Evolutionary conservation across 2,329 filamentous ascomycete genomes (phyloP).

Genomic region (Kalmusia sp.): DNA sequence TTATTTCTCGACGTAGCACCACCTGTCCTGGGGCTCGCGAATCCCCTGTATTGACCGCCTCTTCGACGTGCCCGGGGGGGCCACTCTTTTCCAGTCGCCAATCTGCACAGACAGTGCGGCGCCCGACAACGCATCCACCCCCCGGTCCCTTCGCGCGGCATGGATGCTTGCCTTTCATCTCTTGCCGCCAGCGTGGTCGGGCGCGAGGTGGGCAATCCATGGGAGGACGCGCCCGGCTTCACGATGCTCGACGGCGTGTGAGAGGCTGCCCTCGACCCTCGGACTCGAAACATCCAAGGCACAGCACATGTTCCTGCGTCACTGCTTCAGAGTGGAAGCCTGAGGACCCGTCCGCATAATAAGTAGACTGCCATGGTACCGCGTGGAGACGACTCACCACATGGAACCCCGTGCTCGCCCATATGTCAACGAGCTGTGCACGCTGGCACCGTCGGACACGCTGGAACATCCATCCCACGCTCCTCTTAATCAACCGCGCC

Average conservation of each 20-base stretch:
- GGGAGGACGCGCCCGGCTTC: conserved; percentile 7
- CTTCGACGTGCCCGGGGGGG: neutral
- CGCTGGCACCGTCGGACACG: conserved; percentile 17
- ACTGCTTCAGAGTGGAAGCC: conserved; percentile 19
- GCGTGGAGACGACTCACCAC: neutral
- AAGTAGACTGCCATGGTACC: conserved; percentile 24
- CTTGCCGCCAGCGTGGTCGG: conserved; percentile 22
- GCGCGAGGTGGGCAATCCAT: conserved; percentile 11
- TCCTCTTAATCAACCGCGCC: conserved; percentile 17
- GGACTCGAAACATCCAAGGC: conserved; percentile 28
- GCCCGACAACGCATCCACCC: conserved; percentile 32
- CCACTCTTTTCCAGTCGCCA: conserved; percentile 26
- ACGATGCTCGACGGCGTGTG: conserved; percentile 6
- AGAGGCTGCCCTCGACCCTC: conserved; percentile 25
- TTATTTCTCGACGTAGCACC: no score
- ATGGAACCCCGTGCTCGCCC: neutral
- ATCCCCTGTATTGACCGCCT: conserved; percentile 7
- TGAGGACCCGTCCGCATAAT: conserved; percentile 21
- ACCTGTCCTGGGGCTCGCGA: neutral
- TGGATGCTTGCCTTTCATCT: conserved; percentile 26
- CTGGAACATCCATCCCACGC: conserved; percentile 11
- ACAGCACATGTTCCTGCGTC: conserved; percentile 20
- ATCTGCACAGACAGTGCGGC: conserved; percentile 25
- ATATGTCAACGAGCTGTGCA: conserved; percentile 16
- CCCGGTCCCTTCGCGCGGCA: conserved; percentile 18